Base-by-base conservation (phyloP, 306 rosid species). In the Acacia crassicarpa region DNA sequence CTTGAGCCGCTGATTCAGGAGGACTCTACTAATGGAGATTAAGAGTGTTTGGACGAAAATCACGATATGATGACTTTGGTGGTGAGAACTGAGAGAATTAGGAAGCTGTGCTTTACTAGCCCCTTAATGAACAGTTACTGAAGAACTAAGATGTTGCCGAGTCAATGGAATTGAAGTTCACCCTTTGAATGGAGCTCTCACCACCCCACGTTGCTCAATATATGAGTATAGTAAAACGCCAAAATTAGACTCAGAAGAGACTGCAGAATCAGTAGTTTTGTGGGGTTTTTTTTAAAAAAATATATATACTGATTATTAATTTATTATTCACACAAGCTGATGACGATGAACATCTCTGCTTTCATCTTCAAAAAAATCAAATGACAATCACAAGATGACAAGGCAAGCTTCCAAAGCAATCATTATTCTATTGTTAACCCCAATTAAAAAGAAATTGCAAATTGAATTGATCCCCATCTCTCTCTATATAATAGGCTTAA, bases 371-470 rank as follows among this genome's bases (percentile, higher is more conserved):
- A 88, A 86, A 86, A 68, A 86, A 76, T 67, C 75, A 79, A 38
- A 80, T 53, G 80, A 81, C 93, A 83, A 81, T 67, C 44, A 78
- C 80, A 90, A 92, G 67, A 80, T 74, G 91, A 90, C 97, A 91
- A 92, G 85, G 77, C 85, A 90, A 82, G 80, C 83, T 91, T 91
- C 97, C 77, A 79, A 78, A 80, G 62, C 79, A 85, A 83, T 75
- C 81, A 46, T 87, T 63, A 38, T 78, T 62, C 75, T 30, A n/a
- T 74, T 81, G 76, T 72, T 25, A 23, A 22, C 23, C 8, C 9
- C 4, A 15, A 22, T 81, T 79, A 84, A 79, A 66, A 85, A 56
- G 25, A 19, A 77, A 80, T 43, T 61, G 25, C 72, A 65, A 54
- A 72, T 85, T 67, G 83, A 82, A 84, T 80, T 83, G 16, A 82